Evolutionary conservation across 2,329 filamentous ascomycete species (phyloP).

Genomic region (Ceratocystis colombiana): DNA sequence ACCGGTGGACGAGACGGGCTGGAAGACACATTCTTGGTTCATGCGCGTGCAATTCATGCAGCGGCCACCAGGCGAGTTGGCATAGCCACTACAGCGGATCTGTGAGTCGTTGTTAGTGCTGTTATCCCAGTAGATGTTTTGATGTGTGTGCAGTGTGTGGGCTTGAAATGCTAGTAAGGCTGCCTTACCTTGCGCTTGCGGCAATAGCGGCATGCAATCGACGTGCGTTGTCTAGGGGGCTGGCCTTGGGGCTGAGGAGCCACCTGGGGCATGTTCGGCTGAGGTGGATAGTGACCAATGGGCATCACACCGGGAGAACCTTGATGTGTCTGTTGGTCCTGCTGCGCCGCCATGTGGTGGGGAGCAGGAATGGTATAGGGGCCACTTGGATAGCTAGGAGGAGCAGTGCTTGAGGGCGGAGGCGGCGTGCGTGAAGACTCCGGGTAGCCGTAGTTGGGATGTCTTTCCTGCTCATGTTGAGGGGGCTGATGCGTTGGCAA

Average conservation of each 20-base stretch:
- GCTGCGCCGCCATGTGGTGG: background rate
- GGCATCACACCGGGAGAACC: background rate
- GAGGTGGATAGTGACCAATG: background rate
- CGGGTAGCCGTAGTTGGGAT: background rate
- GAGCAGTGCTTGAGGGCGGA: background rate
- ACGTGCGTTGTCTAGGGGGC: constrained; percentile 47
- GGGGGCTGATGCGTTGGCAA: background rate
- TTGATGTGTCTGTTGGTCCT: background rate
- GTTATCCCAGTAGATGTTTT: background rate
- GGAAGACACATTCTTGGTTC: constrained; percentile 52
- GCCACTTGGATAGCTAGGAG: background rate
- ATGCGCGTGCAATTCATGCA: constrained; percentile 53
- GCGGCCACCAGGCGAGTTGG: constrained; percentile 48
- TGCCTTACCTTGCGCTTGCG: constrained; percentile 47
- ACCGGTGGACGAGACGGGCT: constrained; percentile 45
- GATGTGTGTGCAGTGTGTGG: background rate
- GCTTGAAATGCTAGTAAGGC: no score
- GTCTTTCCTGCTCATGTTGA: background rate
- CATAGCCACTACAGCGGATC: constrained; percentile 53
- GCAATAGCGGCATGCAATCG: constrained; percentile 51
- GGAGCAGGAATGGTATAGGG: constrained; percentile 7
- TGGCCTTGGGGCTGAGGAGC: constrained; percentile 15
- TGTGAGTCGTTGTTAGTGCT: constrained; percentile 29
- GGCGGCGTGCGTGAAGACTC: background rate
- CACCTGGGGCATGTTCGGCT: background rate